A percentile compares a stretch with the other conserved stretches of the same genome.
phyloP scores from a whole-genome alignment of 352 stramenopile species.

The Phytophthora sojae region DNA sequence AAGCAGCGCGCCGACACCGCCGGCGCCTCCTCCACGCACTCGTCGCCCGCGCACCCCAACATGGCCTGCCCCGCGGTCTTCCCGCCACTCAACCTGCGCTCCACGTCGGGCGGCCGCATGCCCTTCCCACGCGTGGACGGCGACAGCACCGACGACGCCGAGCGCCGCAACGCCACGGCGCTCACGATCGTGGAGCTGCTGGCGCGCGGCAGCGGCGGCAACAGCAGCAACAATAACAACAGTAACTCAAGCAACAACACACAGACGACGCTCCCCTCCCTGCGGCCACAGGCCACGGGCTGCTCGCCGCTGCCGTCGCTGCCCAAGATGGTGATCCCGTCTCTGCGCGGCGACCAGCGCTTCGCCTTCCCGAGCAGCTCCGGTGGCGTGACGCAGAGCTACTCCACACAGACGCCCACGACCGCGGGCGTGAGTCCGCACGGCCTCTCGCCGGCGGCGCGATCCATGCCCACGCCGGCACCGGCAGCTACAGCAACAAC shows the following conservation, averaged over 20 bases:
- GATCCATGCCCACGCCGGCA: constrained; percentile 9
- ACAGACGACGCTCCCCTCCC: constrained; percentile 26
- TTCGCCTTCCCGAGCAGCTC: constrained; percentile 30
- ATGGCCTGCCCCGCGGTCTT: constrained; percentile 34
- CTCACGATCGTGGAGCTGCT: constrained; percentile 53
- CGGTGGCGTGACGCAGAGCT: constrained; percentile 3
- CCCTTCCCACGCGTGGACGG: constrained; percentile 26
- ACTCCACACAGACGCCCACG: constrained; percentile 17
- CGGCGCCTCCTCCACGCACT: constrained; percentile 9
- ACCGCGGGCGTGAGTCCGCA: constrained; percentile 16
- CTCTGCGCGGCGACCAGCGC: constrained; percentile 25
- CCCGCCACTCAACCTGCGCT: constrained; percentile 36
- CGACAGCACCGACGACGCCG: constrained; percentile 39
- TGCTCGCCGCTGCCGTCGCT: constrained; percentile 40
- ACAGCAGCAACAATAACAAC: background rate
- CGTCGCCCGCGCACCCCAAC: background rate
- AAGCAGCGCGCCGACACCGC: constrained; percentile 10
- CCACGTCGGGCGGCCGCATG: constrained; percentile 17
- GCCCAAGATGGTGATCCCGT: constrained; percentile 47
- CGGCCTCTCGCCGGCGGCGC: constrained; percentile 17
- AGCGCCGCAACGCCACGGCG: constrained; percentile 47
- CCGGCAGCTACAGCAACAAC: background rate
- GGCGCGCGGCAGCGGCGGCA: constrained; percentile 11
- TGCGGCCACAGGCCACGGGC: constrained; percentile 26
- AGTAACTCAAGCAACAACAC: background rate